These are phyloP conservation scores for Phialemoniopsis sp. DNA, from an alignment of 2,329 filamentous ascomycete genomes.

Conservation along the genomic window DNA sequence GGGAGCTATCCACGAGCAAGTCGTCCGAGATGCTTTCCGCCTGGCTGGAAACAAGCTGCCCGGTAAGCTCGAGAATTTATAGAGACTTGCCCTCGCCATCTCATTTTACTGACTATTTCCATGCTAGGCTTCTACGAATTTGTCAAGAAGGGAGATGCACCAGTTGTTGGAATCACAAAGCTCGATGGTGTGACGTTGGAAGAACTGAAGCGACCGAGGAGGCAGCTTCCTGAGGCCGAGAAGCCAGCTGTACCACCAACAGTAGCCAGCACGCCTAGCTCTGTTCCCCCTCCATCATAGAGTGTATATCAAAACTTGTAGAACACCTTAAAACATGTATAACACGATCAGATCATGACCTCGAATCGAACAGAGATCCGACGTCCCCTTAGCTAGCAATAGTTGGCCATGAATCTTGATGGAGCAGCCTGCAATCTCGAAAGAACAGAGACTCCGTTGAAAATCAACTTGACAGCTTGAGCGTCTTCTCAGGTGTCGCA, in stretches of 20 bases:
- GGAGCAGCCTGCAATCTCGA: too few relatives aligned
- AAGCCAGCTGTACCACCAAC: slow-evolving; percentile 25
- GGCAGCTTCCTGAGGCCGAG: slow-evolving; percentile 49
- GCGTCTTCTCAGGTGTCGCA: too few relatives aligned
- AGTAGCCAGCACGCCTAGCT: slow-evolving; percentile 21
- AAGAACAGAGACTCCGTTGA: too few relatives aligned
- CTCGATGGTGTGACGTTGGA: slow-evolving; percentile 79
- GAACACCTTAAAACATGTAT: not conserved
- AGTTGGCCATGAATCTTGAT: too few relatives aligned
- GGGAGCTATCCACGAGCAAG: slow-evolving; percentile 89
- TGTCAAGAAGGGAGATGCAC: slow-evolving; percentile 84
- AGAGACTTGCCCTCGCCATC: not conserved
- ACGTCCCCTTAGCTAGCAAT: too few relatives aligned
- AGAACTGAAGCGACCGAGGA: slow-evolving; percentile 75
- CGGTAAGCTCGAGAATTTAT: slow-evolving; percentile 47
- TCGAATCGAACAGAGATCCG: too few relatives aligned
- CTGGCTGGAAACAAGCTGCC: slow-evolving; percentile 93
- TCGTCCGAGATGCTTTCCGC: slow-evolving; percentile 89
- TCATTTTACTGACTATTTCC: slow-evolving; percentile 2
- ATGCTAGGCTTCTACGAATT: slow-evolving; percentile 77
- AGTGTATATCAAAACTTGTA: slow-evolving; percentile 6
- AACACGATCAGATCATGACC: too few relatives aligned
- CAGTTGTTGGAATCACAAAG: slow-evolving; percentile 91
- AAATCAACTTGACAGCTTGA: too few relatives aligned
- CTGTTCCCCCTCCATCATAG: slow-evolving; percentile 24